Evolutionary conservation across 140 eudicot species (phyloP), one percentile per base, ranked within the genome.

Genomic region (Ambrosia hybrid): DNA sequence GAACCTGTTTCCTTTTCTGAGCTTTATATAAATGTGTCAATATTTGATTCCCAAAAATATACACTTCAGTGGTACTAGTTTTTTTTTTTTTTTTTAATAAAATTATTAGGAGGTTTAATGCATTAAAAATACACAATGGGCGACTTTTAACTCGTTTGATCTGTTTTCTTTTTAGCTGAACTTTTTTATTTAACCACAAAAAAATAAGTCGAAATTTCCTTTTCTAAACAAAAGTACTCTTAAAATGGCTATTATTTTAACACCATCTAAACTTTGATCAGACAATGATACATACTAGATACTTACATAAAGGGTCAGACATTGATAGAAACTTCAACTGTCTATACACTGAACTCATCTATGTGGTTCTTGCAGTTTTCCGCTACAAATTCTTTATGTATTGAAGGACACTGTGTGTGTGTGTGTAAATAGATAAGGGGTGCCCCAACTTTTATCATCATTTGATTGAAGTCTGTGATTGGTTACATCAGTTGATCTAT

Each of bases 191-290:
- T 0, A 9, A 14, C 58, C 58, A 52, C 1, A 4, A 13, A 16
- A 6, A 56, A 12, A 15, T 16, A 5, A 16, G 12, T 57, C 39
- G 5, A 3, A 21, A 57, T 17, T 21, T 57, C 10, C 39, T 17
- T 21, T 38, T 57, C 63, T 57, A 57, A 34, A 60, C 45, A 34
- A 4, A 3, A 33, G 39, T 33, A 34, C 5, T 4, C 1, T 0
- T 48, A 30, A 36, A 33, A n/a, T n/a, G n/a, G n/a, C n/a, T n/a
- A n/a, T n/a, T n/a, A n/a, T n/a, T 13, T 3, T 17, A 17, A 41
- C 57, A 57, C 76, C 30, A 72, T 59, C 14, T 12, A 13, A 46
- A 30, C 43, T 36, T 21, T 34, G 38, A 73, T 45, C 77, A 60
- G 12, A 57, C 45, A 13, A 71, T 71, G 56, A 46, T 8, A n/a